Conservation (phyloP, 2,329 filamentous ascomycete species). For the Purpureocillium lavendulum region DNA sequence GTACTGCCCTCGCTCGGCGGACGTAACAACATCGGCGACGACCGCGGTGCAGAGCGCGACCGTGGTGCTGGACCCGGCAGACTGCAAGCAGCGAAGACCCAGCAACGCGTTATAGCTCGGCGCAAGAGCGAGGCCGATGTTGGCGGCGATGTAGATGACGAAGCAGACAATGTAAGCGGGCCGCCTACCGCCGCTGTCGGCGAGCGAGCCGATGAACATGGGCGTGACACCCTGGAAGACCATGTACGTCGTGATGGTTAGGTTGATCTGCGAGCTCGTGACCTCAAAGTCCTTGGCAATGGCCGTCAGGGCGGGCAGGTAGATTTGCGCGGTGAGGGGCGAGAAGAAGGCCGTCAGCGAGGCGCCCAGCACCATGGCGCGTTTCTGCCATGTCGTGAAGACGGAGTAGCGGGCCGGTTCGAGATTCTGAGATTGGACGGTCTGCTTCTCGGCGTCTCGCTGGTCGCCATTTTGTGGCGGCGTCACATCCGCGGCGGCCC, state of each 20-base stretch:
- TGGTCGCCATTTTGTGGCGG: too few species aligned
- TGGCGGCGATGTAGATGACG: constrained; percentile 42
- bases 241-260: constrained; percentile 48
- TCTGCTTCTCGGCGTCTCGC: too few species aligned
- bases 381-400: constrained; percentile 30
- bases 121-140: constrained; percentile 43
- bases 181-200: constrained; percentile 44
- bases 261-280: constrained; percentile 31
- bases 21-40: constrained; percentile 55
- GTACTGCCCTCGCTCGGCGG: constrained; percentile 52
- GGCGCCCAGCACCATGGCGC: constrained; percentile 29
- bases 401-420: constrained; percentile 23
- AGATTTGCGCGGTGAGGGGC: constrained; percentile 40
- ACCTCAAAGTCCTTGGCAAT: constrained; percentile 40
- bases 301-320: constrained; percentile 42
- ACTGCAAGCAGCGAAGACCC: constrained; percentile 47
- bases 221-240: constrained; percentile 54
- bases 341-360: constrained; percentile 34
- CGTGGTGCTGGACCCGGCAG: constrained; percentile 49
- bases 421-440: background rate
- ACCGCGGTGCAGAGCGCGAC: constrained; percentile 50
- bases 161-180: constrained; percentile 47
- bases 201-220: constrained; percentile 46
- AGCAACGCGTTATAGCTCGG: constrained; percentile 41
- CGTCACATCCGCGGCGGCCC: too few species aligned